Evolutionary conservation across 805 yeast species (phyloP).

Genomic region (Danielia reshetovae): DNA sequence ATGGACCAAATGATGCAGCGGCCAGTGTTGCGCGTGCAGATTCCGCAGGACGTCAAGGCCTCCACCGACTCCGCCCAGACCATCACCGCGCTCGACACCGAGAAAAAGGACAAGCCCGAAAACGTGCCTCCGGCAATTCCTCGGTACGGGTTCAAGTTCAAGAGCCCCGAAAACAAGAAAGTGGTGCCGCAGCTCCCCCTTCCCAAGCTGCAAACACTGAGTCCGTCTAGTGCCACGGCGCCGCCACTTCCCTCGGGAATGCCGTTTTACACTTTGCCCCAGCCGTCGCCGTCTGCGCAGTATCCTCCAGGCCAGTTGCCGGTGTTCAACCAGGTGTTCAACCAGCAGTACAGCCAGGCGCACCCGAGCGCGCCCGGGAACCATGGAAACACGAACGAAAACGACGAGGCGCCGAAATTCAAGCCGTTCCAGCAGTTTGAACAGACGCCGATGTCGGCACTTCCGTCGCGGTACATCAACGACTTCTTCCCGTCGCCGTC

Average conservation of each 20-base stretch:
- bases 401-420: conserved; percentile 9
- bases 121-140: conserved; percentile 7
- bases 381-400: neutral
- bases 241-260: conserved; percentile 30
- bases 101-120: conserved; percentile 3
- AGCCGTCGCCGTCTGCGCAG: conserved; percentile 24
- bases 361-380: conserved; percentile 2
- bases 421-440: conserved; percentile 31
- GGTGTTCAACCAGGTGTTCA: conserved; percentile 31
- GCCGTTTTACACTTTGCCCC: conserved; percentile 20
- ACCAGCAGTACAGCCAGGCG: conserved; percentile 13
- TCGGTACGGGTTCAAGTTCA: conserved; percentile 12
- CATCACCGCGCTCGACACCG: conserved; percentile 39
- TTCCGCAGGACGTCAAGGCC: conserved; percentile 48
- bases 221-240: conserved; percentile 38
- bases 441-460: conserved; percentile 66
- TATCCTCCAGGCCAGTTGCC: conserved; percentile 20
- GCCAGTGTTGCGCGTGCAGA: conserved; percentile 61
- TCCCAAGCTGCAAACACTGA: conserved; percentile 37
- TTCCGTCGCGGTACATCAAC: conserved; percentile 67
- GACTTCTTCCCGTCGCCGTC: conserved; percentile 81
- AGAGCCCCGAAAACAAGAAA: conserved; percentile 14
- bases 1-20: conserved; percentile 26
- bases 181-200: conserved; percentile 26
- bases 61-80: conserved; percentile 39